Base-by-base conservation (phyloP, 805 yeast species). In the Nakazawaea holstii region DNA sequence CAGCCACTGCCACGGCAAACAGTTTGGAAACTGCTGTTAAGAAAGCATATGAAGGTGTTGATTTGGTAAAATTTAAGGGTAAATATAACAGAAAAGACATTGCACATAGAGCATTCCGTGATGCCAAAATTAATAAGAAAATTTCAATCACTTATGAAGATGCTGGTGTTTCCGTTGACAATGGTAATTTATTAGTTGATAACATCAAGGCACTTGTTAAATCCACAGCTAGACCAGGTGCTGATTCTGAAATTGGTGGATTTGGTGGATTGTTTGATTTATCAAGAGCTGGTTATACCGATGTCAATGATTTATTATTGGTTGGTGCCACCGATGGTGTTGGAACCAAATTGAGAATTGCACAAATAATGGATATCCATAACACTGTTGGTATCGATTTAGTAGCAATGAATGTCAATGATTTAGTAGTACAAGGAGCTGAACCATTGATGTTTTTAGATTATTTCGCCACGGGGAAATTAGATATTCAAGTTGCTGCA, bases 261-360 rank as follows among this genome's bases (percentile, higher is more conserved):
- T 94, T 94, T 61, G 99, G 99, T 55, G 99, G 99, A 55, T 70
- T 92, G 39, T 95, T 94, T 56, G 99, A 95, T 65, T 75, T 94
- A 59, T 78, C 81, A 56, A 81, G 82, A 44, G 95, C 96, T 39
- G 98, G 98, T 6, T 94, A 83, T 68, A 64, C 67, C 41, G 80
- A 82, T 55, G 79, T 89, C 17, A 80, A 77, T 54, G 82, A 85
- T 49, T 82, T 89, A n/a, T 68, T 94, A 48, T 72, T 94, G 50
- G 98, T 94, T 37, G 97, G 94, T 50, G 98, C 99, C 50, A 94
- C 99, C 41, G 99, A 94, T 69, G 99, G 99, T 69, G 98, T 94
- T 49, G 99, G 99, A 55, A 92, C 99, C 51, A 94, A 94, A 70
- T 79, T 94, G 55, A 82, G 90, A 74, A 82, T 95, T 62, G 99